Percentiles rank a stretch among this genome's conserved stretches.
Conservation (phyloP, 2,329 filamentous ascomycete species). For the Beauveria rudraprayagi region DNA sequence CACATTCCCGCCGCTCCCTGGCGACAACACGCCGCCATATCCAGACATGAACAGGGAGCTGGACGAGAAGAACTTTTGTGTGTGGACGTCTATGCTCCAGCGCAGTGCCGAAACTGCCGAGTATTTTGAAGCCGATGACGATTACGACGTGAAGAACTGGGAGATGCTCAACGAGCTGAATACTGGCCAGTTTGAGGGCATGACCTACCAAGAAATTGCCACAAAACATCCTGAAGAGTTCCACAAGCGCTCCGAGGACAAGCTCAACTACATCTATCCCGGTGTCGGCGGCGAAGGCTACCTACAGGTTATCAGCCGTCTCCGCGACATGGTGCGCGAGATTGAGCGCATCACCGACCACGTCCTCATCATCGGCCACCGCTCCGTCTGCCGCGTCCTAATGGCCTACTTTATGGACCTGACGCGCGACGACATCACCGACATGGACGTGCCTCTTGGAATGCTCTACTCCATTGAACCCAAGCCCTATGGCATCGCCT, state of each 20-base stretch:
- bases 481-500: conserved; percentile 95
- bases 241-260: conserved; percentile 68
- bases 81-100: conserved; percentile 96
- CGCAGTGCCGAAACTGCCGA: conserved; percentile 82
- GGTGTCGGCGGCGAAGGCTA: conserved; percentile 95
- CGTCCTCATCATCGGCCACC: conserved; percentile 84
- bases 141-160: conserved; percentile 96
- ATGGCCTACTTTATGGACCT: conserved; percentile 96
- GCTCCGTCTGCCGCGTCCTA: conserved; percentile 83
- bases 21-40: conserved; percentile 90
- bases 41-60: conserved; percentile 67
- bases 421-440: conserved; percentile 82
- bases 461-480: conserved; percentile 94
- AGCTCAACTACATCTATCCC: conserved; percentile 93
- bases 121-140: conserved; percentile 82
- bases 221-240: conserved; percentile 75
- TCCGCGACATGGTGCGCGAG: conserved; percentile 92
- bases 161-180: conserved; percentile 97
- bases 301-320: conserved; percentile 89
- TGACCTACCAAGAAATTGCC: conserved; percentile 89
- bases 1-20: conserved; percentile 81
- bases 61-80: conserved; percentile 84
- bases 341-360: conserved; percentile 96
- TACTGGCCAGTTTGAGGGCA: conserved; percentile 83
- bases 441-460: conserved; percentile 87